Percentiles rank a stretch among this genome's conserved stretches.
Conservation (phyloP, 2,329 filamentous ascomycete genomes). For the Ophiosphaerella herpotricha region DNA sequence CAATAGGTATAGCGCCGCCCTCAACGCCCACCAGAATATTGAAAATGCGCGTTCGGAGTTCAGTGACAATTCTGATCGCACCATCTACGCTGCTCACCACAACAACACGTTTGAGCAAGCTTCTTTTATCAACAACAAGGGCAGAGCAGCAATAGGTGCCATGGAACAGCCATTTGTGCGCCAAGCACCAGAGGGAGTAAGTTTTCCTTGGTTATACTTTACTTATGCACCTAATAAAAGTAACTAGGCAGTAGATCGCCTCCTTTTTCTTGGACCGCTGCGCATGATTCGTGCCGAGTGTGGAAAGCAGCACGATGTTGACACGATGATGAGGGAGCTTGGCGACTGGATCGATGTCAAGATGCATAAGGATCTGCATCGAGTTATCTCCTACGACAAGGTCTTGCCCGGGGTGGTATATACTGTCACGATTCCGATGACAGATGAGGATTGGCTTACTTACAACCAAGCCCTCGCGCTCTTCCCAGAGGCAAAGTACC, state of each 20-base stretch:
- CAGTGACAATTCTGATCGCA: not conserved
- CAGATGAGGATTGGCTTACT: slow-evolving; percentile 9
- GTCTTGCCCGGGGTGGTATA: slow-evolving; percentile 16
- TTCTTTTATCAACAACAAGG: not conserved
- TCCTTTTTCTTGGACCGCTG: slow-evolving; percentile 16
- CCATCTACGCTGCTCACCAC: not conserved
- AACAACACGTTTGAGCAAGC: not conserved
- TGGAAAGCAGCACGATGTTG: not conserved
- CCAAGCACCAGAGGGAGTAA: not conserved
- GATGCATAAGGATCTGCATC: slow-evolving; percentile 12
- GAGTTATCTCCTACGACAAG: slow-evolving; percentile 5
- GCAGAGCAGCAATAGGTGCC: not conserved
- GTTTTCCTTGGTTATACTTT: not conserved
- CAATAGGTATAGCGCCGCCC: not conserved
- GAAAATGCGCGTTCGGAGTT: not conserved
- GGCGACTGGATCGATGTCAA: slow-evolving; percentile 7
- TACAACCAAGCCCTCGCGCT: slow-evolving; percentile 13
- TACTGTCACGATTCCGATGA: slow-evolving; percentile 16
- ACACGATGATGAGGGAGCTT: not conserved
- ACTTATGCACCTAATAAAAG: not conserved
- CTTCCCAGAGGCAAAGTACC: slow-evolving; percentile 10
- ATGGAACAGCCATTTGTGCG: not conserved
- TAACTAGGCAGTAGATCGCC: slow-evolving; percentile 8
- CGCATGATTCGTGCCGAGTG: slow-evolving; percentile 8
- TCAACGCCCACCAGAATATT: too few species aligned